Evolutionary conservation across 2,329 filamentous ascomycete genomes (phyloP).

Genomic region (Venturia carpophila): DNA sequence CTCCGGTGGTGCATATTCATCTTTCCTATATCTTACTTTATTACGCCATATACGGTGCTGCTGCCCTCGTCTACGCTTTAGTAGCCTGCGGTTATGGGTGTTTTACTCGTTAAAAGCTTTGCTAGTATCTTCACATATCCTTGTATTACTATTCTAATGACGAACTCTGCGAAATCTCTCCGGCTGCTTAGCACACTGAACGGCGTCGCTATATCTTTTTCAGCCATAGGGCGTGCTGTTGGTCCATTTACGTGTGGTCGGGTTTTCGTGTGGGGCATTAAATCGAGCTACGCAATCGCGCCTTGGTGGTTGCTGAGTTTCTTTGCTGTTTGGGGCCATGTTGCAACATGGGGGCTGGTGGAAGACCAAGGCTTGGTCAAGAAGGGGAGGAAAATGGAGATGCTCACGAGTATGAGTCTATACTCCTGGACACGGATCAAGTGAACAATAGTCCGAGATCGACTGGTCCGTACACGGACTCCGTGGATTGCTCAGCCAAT

Average conservation of each 20-base stretch:
- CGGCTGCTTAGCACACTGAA: constrained; percentile 18
- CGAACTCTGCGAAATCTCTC: constrained; percentile 15
- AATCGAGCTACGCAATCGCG: background rate
- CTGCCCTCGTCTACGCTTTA: constrained; percentile 44
- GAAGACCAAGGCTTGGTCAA: constrained; percentile 8
- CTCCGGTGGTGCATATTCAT: constrained; percentile 58
- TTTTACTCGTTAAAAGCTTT: constrained; percentile 44
- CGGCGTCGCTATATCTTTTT: constrained; percentile 16
- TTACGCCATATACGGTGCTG: constrained; percentile 72
- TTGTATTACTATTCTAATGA: constrained; percentile 17
- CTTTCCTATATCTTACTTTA: constrained; percentile 68
- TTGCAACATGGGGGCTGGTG: constrained; percentile 16
- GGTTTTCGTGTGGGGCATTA: constrained; percentile 18
- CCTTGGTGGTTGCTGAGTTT: constrained; percentile 16
- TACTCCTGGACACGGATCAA: background rate
- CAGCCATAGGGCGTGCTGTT: constrained; percentile 16
- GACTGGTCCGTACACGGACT: background rate
- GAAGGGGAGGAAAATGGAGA: constrained; percentile 7
- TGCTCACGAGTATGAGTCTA: background rate
- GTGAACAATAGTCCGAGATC: background rate
- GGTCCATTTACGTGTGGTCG: constrained; percentile 15
- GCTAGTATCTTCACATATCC: constrained; percentile 17
- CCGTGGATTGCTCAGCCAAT: background rate
- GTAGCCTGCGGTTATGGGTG: constrained; percentile 46
- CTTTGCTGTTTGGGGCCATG: constrained; percentile 13